Base-by-base conservation (phyloP, 305 asterid genomes). In the Plantago lanceolata region DNA sequence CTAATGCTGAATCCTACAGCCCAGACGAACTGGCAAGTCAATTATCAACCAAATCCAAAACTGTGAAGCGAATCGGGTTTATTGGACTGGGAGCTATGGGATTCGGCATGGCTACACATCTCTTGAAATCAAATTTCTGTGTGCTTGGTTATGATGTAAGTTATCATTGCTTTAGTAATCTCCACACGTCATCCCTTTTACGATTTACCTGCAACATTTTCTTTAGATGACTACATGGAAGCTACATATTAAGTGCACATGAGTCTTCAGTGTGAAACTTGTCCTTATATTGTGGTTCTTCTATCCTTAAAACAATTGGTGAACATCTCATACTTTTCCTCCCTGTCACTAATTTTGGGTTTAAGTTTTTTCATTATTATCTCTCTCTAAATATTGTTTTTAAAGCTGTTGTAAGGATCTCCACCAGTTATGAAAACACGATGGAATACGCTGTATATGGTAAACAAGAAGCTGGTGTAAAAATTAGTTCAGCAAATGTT, bases 81-180 rank as follows among this genome's bases (percentile, higher is more conserved):
- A 85, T 92, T 73, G 98, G 98, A 68, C 89, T 92, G 69, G 98
- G 98, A 76, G 97, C 98, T 61, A 92, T 92, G 98, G 98, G 98
- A 65, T 87, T 89, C 78, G 98, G 98, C 83, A 92, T 92, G 97
- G 98, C 98, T 61, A 89, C 90, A 52, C 96, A 89, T 72, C 82
- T 92, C 71, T 72, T 92, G 77, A 85, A 84, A 74, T 89, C 96
- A 63, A 79, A 87, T 69, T 89, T 85, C 79, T 69, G 71, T 24
- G 91, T 92, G 16, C 72, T 64, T 74, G 98, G 96, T 69, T 92
- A 61, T 79, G 98, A 92, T 79, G 98, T 92, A 83, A 82, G 84
- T 75, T 58, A 63, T 73, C 75, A 24, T 14, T 21, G 58, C 20
- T 11, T 29, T 11, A 40, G 16, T 40, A 12, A 65, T 47, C 74